Conservation (phyloP, 176 grass and related monocot genomes). For the Elymus sibiricus region DNA sequence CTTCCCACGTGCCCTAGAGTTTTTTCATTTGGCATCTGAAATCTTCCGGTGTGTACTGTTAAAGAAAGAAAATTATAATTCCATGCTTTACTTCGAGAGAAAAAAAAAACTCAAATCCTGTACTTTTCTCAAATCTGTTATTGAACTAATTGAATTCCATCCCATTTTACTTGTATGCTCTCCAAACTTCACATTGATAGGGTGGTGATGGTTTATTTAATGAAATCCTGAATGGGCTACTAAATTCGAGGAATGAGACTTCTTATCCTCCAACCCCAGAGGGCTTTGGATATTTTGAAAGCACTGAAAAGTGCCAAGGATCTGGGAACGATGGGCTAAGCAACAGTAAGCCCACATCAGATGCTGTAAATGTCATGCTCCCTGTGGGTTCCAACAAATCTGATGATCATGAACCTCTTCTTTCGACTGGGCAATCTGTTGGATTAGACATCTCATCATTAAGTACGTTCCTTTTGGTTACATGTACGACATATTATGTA, state of each 20-base stretch:
- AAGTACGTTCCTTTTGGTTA: slow-evolving; percentile 49
- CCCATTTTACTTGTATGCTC: neutral
- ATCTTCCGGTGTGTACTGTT: neutral
- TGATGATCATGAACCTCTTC: slow-evolving; percentile 88
- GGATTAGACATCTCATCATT: slow-evolving; percentile 36
- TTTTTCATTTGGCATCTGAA: slow-evolving; percentile 6
- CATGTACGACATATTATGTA: slow-evolving; percentile 13
- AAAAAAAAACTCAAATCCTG: neutral
- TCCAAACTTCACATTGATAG: slow-evolving; percentile 39
- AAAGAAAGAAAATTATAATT: neutral
- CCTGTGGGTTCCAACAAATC: slow-evolving; percentile 45
- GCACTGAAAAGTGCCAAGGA: slow-evolving; percentile 33
- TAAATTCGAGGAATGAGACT: slow-evolving; percentile 57
- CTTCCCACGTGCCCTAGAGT: neutral
- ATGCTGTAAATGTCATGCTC: slow-evolving; percentile 46
- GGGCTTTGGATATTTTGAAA: slow-evolving; percentile 31
- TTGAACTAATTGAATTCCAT: neutral
- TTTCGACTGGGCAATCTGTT: slow-evolving; percentile 34
- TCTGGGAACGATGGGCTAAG: slow-evolving; percentile 28
- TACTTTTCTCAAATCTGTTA: neutral
- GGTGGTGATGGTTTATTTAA: slow-evolving; percentile 93
- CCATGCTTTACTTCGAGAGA: neutral
- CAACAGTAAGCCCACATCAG: slow-evolving; percentile 25
- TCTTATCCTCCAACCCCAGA: slow-evolving; percentile 71
- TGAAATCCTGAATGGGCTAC: slow-evolving; percentile 89